phyloP scores from a whole-genome alignment of 106 monocot genomes.

The Phalaenopsis aphrodite region DNA sequence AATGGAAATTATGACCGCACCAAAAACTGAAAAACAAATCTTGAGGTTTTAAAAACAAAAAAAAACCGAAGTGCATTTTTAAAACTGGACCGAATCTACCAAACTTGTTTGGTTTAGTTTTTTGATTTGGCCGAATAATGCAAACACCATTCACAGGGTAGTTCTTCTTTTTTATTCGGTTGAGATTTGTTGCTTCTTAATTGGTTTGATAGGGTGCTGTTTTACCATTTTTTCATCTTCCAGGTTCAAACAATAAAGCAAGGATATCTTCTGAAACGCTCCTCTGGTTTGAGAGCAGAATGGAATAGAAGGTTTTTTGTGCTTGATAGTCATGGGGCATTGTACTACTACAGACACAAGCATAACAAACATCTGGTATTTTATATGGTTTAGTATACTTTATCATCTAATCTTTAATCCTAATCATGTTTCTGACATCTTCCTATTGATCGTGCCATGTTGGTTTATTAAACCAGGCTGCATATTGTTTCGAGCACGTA shows the following conservation, averaged over 20 bases:
- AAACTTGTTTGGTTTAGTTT: no score
- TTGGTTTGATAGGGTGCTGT: neutral
- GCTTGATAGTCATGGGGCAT: constrained; percentile 79
- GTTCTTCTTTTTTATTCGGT: neutral
- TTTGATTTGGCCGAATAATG: no score
- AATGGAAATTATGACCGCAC: no score
- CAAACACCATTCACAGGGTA: no score
- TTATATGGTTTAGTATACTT: constrained; percentile 4
- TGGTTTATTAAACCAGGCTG: neutral
- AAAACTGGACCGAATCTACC: no score
- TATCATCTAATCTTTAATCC: neutral
- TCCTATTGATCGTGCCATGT: neutral
- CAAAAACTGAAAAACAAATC: no score
- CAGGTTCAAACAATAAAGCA: constrained; percentile 96
- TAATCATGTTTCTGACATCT: neutral
- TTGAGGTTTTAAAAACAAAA: no score
- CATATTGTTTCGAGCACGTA: neutral
- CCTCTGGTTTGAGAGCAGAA: constrained; percentile 72
- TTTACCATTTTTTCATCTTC: constrained; percentile 2
- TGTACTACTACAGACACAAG: constrained; percentile 88
- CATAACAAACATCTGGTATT: constrained; percentile 52
- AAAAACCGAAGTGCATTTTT: no score
- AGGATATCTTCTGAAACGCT: constrained; percentile 91
- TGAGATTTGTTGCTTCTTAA: neutral
- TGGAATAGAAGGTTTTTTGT: constrained; percentile 98